Evolutionary conservation across 768 basidiomycete genomes (phyloP).

Genomic region (Holtermannia corniformis): DNA sequence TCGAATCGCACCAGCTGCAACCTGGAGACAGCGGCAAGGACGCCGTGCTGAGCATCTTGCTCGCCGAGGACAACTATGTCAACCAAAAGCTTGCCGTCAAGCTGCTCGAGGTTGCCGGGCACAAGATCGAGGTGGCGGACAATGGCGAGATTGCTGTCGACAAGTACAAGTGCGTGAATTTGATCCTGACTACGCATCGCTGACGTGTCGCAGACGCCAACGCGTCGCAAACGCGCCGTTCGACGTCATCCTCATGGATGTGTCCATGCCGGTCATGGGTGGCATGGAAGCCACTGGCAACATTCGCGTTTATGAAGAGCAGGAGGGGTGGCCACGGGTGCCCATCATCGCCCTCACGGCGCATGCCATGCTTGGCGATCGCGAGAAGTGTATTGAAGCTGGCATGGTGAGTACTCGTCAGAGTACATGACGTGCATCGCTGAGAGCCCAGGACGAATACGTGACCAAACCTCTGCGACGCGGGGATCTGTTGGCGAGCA

Average conservation of each 20-base stretch:
- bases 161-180: constrained; percentile 45
- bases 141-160: constrained; percentile 91
- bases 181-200: constrained; percentile 4
- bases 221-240: constrained; percentile 62
- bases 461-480: constrained; percentile 36
- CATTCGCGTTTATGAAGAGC: constrained; percentile 73
- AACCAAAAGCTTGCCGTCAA: constrained; percentile 76
- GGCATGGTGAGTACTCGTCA: constrained; percentile 25
- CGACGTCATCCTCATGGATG: constrained; percentile 86
- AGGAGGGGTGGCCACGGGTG: constrained; percentile 58
- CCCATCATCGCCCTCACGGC: constrained; percentile 97
- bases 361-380: constrained; percentile 59
- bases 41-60: constrained; percentile 77
- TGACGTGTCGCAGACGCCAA: constrained; percentile 16
- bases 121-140: constrained; percentile 91
- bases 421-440: too few species aligned
- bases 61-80: constrained; percentile 90
- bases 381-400: constrained; percentile 40
- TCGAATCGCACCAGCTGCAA: constrained; percentile 88
- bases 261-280: constrained; percentile 72
- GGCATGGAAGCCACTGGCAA: constrained; percentile 95
- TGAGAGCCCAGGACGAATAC: constrained; percentile 37
- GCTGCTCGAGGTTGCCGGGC: constrained; percentile 91
- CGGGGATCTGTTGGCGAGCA: constrained; percentile 37
- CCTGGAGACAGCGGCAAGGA: constrained; percentile 79